Conservation (phyloP, 2,329 filamentous ascomycete genomes). For the Rutstroemia sp. region DNA sequence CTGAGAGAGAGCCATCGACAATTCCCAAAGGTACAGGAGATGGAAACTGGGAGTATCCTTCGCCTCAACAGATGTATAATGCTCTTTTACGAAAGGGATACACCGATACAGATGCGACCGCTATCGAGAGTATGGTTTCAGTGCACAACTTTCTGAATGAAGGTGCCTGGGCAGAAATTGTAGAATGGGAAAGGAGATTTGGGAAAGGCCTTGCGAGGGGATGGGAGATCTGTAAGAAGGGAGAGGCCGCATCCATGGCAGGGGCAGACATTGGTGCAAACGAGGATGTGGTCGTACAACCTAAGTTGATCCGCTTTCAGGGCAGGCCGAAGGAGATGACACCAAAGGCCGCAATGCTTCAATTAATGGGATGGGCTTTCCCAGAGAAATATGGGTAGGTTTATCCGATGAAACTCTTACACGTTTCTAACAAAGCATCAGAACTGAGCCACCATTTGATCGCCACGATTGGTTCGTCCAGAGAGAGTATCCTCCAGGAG, state of each 20-base stretch:
- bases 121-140: constrained; percentile 93
- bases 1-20: constrained; percentile 74
- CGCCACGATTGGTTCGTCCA: constrained; percentile 95
- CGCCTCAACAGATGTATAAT: constrained; percentile 99
- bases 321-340: constrained; percentile 84
- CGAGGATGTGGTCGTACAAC: constrained; percentile 49
- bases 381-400: constrained; percentile 71
- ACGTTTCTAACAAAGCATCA: constrained; percentile 29
- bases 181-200: constrained; percentile 89
- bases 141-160: constrained; percentile 99
- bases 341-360: constrained; percentile 81
- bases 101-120: constrained; percentile 85
- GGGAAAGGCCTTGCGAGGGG: constrained; percentile 62
- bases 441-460: constrained; percentile 83
- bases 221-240: constrained; percentile 66
- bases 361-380: constrained; percentile 71
- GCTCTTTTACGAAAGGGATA: constrained; percentile 94
- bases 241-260: constrained; percentile 56
- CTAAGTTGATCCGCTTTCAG: constrained; percentile 78
- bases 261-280: constrained; percentile 39
- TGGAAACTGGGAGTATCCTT: constrained; percentile 94
- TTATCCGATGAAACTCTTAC: constrained; percentile 3
- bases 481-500: constrained; percentile 53
- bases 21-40: constrained; percentile 80
- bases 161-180: constrained; percentile 91